Base-by-base conservation (phyloP, 2,329 filamentous ascomycete species). In the Monosporascus sp. region DNA sequence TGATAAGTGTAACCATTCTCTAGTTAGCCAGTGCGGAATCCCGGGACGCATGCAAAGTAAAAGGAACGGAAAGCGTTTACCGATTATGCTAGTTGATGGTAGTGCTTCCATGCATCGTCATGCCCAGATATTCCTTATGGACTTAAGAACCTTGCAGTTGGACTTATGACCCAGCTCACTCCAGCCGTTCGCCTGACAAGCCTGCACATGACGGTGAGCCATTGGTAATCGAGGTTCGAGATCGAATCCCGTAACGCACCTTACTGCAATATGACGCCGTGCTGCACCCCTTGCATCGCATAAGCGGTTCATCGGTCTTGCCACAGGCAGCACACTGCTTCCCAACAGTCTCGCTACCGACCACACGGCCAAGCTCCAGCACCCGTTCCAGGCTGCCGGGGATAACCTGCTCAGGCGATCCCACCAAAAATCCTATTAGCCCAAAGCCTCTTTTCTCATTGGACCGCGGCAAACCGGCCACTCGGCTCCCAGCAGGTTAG, bases 191-290 rank as follows among this genome's bases (percentile, higher is more conserved):
- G 67, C 66, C 55, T 77, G 75, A 47, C 75, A 77, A 18, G 67
- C 68, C 74, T 77, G 52, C 27, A 14, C 31, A 14, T 14, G 31
- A 35, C 31, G 3, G 31, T 35, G 31, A 35, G 31, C 31, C 31
- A 35, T 35, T 35, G 11, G 31, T 36, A 1, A 15, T 18, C 18
- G 24, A 15, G 37, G 14, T 35, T 25, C 24, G 11, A 18, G 15
- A 31, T 3, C 9, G 41, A 25, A 14, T 5, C 17, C 39, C 39
- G 1, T 5, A 35, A 63, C 69, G 67, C 51, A 77, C 75, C 72
- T 76, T 76, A 25, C 70, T 66, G 53, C 76, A 78, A 62, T 79
- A 79, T 54, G 65, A 66, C n/a, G 68, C 71, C 56, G 67, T 68
- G 24, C 67, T 68, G 57, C 76, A 78, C 8, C 72, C 74, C 11